Percentiles rank a stretch among this genome's conserved stretches.
phyloP scores from a whole-genome alignment of 2,329 filamentous ascomycete genomes.

The Calonectria montana region DNA sequence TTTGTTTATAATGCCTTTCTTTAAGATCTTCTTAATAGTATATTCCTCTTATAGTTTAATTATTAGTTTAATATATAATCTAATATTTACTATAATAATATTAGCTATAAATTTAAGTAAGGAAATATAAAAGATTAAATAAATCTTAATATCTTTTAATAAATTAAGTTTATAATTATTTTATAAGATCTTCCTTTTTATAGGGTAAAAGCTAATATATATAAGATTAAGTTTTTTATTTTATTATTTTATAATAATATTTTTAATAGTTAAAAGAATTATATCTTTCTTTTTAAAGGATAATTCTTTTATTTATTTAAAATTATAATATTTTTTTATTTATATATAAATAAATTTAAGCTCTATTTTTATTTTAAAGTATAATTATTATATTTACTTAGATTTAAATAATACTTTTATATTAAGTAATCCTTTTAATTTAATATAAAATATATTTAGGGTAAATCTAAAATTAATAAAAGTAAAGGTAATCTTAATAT shows the following conservation, averaged over 20 bases:
- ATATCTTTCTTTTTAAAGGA: neutral
- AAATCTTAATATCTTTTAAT: neutral
- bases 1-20: too few relatives aligned
- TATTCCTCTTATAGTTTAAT: too few relatives aligned
- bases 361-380: constrained; percentile 11
- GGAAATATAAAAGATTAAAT: neutral
- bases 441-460: constrained; percentile 5
- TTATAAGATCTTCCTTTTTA: neutral
- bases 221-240: neutral
- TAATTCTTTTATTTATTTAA: neutral
- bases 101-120: neutral
- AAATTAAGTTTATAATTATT: neutral
- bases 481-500: constrained; percentile 3
- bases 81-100: neutral
- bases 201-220: neutral
- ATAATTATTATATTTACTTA: neutral
- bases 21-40: neutral
- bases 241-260: neutral
- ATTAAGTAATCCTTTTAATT: neutral
- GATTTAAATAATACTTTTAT: neutral
- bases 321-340: neutral
- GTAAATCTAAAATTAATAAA: constrained; percentile 23
- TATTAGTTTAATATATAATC: too few relatives aligned
- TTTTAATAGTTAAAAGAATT: neutral
- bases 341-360: constrained; percentile 6